Conservation (phyloP, 73 alveolate species). For the Paramecium caudatum region DNA sequence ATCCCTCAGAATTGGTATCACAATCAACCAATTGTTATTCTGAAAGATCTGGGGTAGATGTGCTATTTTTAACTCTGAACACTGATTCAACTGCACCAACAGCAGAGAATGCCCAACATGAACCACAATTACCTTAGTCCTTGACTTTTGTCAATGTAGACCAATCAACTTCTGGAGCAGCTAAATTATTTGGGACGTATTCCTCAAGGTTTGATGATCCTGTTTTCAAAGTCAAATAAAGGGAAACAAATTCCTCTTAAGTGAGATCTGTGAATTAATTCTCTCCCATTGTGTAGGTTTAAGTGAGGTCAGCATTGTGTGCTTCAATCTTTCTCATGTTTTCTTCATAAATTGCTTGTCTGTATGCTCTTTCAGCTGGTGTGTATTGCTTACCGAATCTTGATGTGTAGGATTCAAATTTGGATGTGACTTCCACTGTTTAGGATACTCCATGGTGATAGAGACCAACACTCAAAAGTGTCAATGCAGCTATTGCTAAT, state of each 20-base stretch:
- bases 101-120: slow-evolving; percentile 90
- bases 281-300: background rate
- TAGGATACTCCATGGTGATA: background rate
- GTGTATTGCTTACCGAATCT: background rate
- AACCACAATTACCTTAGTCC: slow-evolving; percentile 84
- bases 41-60: slow-evolving; percentile 59
- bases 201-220: background rate
- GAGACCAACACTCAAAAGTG: background rate
- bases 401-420: background rate
- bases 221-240: slow-evolving; percentile 26
- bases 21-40: slow-evolving; percentile 87
- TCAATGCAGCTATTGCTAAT: background rate
- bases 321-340: background rate
- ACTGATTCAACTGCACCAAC: slow-evolving; percentile 78
- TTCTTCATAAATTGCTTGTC: background rate
- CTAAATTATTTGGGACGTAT: background rate
- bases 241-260: slow-evolving; percentile 60
- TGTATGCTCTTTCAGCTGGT: background rate
- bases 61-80: background rate
- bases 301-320: background rate
- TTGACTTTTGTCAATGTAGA: slow-evolving; percentile 73
- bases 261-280: slow-evolving; percentile 65
- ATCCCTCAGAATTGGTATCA: slow-evolving; percentile 75
- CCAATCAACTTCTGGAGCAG: background rate
- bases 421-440: background rate